Evolutionary conservation across 78 protist species (phyloP), one percentile per base, ranked within the genome.

Genomic region (Dictyostelium firmibasis): DNA sequence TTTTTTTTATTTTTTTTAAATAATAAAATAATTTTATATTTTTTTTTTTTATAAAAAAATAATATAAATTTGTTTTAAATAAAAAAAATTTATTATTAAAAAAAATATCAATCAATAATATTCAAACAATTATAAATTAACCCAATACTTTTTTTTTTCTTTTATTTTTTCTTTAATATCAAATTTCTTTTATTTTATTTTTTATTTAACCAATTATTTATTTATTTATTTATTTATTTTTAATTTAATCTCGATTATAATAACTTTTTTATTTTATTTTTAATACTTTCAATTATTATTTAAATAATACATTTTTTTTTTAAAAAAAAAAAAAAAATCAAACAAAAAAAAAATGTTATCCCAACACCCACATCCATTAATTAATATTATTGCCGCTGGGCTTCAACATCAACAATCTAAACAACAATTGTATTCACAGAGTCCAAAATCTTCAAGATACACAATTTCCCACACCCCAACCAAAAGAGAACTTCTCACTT

Each of bases 391-490:
- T 25, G 92, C 67, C 25, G 50, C 67, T 23, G 92, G 92, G 25
- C 77, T 50, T 44, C 91, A 85, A 85, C 57, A 86, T 23, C 77
- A 41, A 83, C 87, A 53, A 83, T 33, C 41, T 4, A 53, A 83
- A 18, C 87, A 53, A 83, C 77, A 53, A 62, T 53, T 53, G 20
- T 43, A 29, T n/a, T 36, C 81, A 77, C 92, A 86, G 92, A 57
- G 79, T 20, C 93, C 93, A 77, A 88, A 88, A 67, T 88, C 93
- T 20, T 77, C 93, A 38, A 88, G 93, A 88, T 88, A 88, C n/a
- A 88, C 93, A 18, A 88, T 88, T 47, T 84, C 86, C 31, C 44
- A 50, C 5, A 88, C 93, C 2, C 93, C 93, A 79, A 88, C 93
- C 14, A 88, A 88, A 41, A 67, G 75, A 67, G 75, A 67, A 27